A percentile compares a stretch with the other conserved stretches of the same genome.
Conservation (phyloP, 495 filamentous ascomycete species). For the Viridothelium virens region DNA sequence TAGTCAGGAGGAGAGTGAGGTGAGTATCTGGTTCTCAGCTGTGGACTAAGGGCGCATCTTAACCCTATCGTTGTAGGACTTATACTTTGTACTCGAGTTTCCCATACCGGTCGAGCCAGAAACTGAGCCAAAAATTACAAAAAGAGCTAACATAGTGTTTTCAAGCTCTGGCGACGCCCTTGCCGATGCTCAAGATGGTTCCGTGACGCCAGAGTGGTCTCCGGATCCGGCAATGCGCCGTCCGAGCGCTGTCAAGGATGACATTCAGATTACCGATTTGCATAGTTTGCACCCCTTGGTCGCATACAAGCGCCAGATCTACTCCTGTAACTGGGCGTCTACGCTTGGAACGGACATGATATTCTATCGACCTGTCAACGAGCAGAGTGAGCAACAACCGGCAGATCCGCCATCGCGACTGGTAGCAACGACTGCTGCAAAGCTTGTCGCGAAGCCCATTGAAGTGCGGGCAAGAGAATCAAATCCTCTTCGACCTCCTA, state of each 20-base stretch:
- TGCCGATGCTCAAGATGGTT: neutral
- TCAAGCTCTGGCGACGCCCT: neutral
- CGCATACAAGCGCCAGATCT: constrained; percentile 64
- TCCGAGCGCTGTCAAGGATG: constrained; percentile 16
- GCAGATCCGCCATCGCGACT: constrained; percentile 17
- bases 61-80: constrained; percentile 21
- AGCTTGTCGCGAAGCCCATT: constrained; percentile 20
- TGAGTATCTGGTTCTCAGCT: constrained; percentile 19
- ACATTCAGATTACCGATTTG: constrained; percentile 73
- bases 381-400: constrained; percentile 6
- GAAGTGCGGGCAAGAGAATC: neutral
- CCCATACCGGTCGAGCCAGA: constrained; percentile 3
- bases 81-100: constrained; percentile 36
- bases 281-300: constrained; percentile 64
- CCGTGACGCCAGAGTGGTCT: neutral
- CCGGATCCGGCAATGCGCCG: neutral
- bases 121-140: neutral
- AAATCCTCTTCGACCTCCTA: neutral
- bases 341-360: constrained; percentile 75
- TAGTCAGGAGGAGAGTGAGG: constrained; percentile 50
- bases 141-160: neutral
- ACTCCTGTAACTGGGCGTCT: constrained; percentile 66
- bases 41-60: neutral
- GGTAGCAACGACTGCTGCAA: constrained; percentile 15
- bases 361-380: constrained; percentile 35